Evolutionary conservation across 768 basidiomycete genomes (phyloP).

Genomic region (Termitomyces bulborhizus): DNA sequence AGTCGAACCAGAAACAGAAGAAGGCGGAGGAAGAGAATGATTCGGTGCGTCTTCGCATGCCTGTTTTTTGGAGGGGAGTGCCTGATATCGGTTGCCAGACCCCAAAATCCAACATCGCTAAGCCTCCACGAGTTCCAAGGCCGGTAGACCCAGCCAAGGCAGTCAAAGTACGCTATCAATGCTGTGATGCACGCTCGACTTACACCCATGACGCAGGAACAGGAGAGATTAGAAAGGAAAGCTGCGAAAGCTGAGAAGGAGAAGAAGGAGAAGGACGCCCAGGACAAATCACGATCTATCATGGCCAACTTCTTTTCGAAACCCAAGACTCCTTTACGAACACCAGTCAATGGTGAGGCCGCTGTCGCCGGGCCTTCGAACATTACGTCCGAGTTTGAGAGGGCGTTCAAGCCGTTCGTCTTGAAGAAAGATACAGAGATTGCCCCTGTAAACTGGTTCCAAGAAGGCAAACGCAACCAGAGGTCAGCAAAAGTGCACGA

Average conservation of each 20-base stretch:
- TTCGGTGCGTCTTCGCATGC: conserved; percentile 21
- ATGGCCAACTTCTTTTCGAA: conserved; percentile 80
- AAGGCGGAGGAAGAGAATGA: conserved; percentile 34
- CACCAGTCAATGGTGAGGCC: conserved; percentile 17
- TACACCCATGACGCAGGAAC: conserved; percentile 41
- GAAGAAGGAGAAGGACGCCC: conserved; percentile 63
- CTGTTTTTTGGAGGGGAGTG: neutral
- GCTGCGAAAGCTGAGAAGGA: conserved; percentile 65
- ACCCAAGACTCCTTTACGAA: conserved; percentile 30
- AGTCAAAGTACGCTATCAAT: conserved; percentile 39
- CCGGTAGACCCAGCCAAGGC: conserved; percentile 48
- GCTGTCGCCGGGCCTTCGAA: conserved; percentile 31
- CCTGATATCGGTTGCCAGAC: neutral
- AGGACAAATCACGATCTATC: conserved; percentile 66
- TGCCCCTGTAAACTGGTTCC: conserved; percentile 72
- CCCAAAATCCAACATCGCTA: conserved; percentile 10
- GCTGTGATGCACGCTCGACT: neutral
- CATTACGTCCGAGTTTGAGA: conserved; percentile 59
- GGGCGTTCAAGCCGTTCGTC: conserved; percentile 72
- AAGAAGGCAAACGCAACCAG: conserved; percentile 22
- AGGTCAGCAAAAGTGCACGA: conserved; percentile 18
- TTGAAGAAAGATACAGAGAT: conserved; percentile 69
- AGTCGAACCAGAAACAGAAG: conserved; percentile 27
- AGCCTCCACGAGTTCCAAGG: conserved; percentile 42
- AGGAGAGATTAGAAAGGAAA: conserved; percentile 62